Base-by-base conservation (phyloP, 805 yeast genomes). In the Tetrapisispora arboricola region DNA sequence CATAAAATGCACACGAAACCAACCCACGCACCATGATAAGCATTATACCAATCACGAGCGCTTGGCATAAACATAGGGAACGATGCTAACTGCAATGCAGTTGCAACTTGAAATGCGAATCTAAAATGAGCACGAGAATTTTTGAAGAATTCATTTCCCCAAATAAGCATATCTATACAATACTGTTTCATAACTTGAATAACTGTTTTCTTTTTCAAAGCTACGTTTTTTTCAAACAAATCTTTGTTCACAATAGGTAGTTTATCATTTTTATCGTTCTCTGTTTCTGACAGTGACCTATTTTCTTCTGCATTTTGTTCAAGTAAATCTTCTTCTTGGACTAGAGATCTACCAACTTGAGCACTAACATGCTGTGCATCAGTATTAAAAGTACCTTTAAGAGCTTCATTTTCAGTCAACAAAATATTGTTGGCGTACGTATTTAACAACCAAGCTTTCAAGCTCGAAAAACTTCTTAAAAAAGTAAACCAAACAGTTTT, bases 1-100 rank as follows among this genome's bases (percentile, higher is more conserved):
- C 70, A 71, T 35, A 73, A 50, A 25, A 68, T 67, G 45, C 74
- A 71, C 5, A 71, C 73, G 58, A 73, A 73, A 21, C 76, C 77
- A 6, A 71, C 65, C 78, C 78, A 73, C 1, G 71, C 57, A 32
- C 76, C 77, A 44, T 70, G 63, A 25, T 66, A 62, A 15, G 64
- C 61, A n/a, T 54, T 55, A 45, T 71, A 72, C 77, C 77, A 73
- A n/a, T 56, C 53, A 34, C 76, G 58, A 17, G 68, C 48, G 28
- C 64, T 62, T 0, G 75, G 72, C 27, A 67, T 57, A 47, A 71
- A 73, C 67, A 71, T 72, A 1, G 76, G 77, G 44, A 71, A 71
- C 0, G 76, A 68, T 2, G 70, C 66, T 1, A 71, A 44, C 62
- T 71, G 68, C 32, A 72, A 48, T 0, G 73, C 72, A 28, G 69